Evolutionary conservation across 768 basidiomycete species (phyloP).

Genomic region (Tulasnella sp.): DNA sequence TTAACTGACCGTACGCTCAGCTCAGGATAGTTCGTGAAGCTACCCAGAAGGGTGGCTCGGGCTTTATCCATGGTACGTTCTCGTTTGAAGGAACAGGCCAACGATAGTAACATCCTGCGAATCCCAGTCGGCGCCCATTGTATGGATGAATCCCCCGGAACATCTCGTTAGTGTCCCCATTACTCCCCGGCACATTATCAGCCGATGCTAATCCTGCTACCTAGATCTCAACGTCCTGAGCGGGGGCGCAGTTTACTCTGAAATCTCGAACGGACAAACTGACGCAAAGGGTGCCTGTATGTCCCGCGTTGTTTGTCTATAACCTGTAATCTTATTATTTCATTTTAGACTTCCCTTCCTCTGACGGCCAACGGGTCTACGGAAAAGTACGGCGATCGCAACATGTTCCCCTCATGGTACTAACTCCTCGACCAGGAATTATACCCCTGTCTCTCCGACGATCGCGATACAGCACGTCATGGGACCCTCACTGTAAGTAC

Average conservation of each 20-base stretch:
- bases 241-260: background rate
- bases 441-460: background rate
- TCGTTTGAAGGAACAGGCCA: background rate
- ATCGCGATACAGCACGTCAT: background rate
- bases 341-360: background rate
- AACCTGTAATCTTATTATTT: background rate
- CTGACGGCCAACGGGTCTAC: background rate
- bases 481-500: background rate
- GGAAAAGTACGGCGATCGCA: background rate
- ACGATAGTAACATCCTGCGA: background rate
- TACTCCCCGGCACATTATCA: background rate
- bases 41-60: background rate
- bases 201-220: background rate
- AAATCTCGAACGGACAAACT: background rate
- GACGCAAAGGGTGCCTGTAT: background rate
- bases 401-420: background rate
- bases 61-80: background rate
- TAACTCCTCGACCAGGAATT: background rate
- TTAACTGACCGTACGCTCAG: too few species aligned
- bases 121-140: background rate
- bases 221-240: background rate
- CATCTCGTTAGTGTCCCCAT: background rate
- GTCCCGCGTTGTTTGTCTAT: background rate
- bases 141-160: background rate
- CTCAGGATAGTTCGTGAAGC: background rate